Evolutionary conservation across 2,329 filamentous ascomycete species (phyloP).

Genomic region (Apiospora arundinis): DNA sequence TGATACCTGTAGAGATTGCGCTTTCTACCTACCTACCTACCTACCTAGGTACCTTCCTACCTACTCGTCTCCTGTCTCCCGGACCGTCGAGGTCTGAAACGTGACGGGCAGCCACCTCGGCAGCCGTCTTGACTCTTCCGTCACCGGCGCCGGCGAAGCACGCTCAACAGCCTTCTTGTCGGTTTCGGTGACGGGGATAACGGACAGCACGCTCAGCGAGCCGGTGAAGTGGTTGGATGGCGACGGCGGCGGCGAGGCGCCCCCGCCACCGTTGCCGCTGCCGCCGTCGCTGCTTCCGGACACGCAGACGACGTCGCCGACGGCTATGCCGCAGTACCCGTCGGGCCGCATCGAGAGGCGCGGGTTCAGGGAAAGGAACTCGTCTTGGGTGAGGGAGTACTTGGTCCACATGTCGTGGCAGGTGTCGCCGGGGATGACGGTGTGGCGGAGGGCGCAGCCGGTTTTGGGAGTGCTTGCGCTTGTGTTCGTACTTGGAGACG

Average conservation of each 20-base stretch:
- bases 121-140: neutral
- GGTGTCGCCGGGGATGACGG: constrained; percentile 6
- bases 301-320: constrained; percentile 9
- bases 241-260: neutral
- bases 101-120: constrained; percentile 3
- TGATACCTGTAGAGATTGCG: too few species aligned
- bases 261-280: neutral
- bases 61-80: neutral
- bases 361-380: constrained; percentile 4
- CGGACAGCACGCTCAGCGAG: neutral
- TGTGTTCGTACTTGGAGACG: neutral
- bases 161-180: neutral
- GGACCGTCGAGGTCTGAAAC: neutral
- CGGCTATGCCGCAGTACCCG: neutral
- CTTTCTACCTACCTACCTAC: too few species aligned
- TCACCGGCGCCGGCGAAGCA: neutral
- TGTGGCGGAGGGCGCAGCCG: neutral
- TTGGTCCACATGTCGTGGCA: neutral
- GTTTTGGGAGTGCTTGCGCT: neutral
- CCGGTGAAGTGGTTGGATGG: neutral
- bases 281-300: neutral
- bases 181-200: neutral
- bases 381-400: neutral
- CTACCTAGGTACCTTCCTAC: too few species aligned
- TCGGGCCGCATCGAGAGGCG: neutral